These are phyloP conservation scores for Steccherinum ochraceum DNA, from an alignment of 768 basidiomycete species.

Conservation along the genomic window DNA sequence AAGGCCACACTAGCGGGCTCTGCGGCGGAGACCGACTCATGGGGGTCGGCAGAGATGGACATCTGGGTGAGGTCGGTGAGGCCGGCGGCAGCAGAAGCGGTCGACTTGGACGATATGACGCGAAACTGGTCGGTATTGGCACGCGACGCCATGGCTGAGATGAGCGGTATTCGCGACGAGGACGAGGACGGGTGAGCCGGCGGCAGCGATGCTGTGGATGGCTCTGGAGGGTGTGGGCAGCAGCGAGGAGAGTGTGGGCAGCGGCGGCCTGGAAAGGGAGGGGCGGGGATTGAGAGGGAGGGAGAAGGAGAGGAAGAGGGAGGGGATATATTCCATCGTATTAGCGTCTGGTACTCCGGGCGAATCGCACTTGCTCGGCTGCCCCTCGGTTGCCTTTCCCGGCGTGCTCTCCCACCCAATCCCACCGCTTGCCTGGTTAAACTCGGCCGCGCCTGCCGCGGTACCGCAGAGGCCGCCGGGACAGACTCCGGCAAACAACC, in stretches of 20 bases:
- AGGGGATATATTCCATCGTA: too few relatives aligned
- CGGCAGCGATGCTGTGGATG: too few relatives aligned
- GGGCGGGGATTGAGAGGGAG: too few relatives aligned
- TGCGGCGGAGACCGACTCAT: conserved; percentile 12
- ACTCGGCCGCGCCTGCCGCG: background rate
- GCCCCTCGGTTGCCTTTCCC: too few relatives aligned
- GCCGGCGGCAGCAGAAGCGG: conserved; percentile 6
- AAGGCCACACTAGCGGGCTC: conserved; percentile 34
- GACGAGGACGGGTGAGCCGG: background rate
- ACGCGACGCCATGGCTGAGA: conserved; percentile 2
- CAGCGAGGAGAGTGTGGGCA: too few relatives aligned
- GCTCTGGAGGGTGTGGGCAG: too few relatives aligned
- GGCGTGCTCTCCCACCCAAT: too few relatives aligned
- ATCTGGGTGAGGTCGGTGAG: conserved; percentile 11
- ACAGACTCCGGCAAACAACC: too few relatives aligned
- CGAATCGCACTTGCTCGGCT: background rate
- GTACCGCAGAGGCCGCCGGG: background rate
- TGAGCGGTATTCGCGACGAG: too few relatives aligned
- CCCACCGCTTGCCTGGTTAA: too few relatives aligned
- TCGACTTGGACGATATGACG: conserved; percentile 16
- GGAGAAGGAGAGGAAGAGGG: background rate
- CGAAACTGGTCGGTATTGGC: conserved; percentile 1
- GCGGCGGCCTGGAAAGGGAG: too few relatives aligned
- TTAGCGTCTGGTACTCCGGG: background rate
- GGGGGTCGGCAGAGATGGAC: conserved; percentile 7